Conservation (phyloP, 352 stramenopile genomes). For the Phytophthora palmivora region DNA sequence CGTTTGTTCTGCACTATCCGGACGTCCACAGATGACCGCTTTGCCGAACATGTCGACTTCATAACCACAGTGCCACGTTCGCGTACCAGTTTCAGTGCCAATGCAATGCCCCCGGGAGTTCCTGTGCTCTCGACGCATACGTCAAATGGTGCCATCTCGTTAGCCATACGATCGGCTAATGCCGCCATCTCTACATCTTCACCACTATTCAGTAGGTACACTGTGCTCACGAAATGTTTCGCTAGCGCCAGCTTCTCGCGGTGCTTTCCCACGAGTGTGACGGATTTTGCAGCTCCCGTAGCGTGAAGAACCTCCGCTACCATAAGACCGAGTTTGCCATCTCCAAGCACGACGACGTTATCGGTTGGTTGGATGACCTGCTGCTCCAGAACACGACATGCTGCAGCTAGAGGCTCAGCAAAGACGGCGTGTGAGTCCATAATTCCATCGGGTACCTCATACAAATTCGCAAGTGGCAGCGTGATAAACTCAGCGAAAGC, state of each 20-base stretch:
- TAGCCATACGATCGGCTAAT: slow-evolving; percentile 30
- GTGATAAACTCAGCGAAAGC: slow-evolving; percentile 89
- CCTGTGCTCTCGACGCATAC: slow-evolving; percentile 77
- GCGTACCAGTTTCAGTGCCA: slow-evolving; percentile 51
- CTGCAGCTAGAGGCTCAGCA: slow-evolving; percentile 86
- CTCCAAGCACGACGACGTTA: slow-evolving; percentile 82
- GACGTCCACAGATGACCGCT: slow-evolving; percentile 40
- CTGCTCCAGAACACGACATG: slow-evolving; percentile 89
- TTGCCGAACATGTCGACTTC: slow-evolving; percentile 60
- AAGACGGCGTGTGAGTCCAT: slow-evolving; percentile 82
- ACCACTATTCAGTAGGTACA: slow-evolving; percentile 32
- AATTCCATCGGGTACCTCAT: slow-evolving; percentile 73
- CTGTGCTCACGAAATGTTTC: slow-evolving; percentile 48
- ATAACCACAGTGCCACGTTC: slow-evolving; percentile 49
- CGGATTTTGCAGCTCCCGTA: slow-evolving; percentile 29
- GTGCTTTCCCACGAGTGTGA: slow-evolving; percentile 72
- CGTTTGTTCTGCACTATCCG: slow-evolving; percentile 46
- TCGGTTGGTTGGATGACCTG: slow-evolving; percentile 60
- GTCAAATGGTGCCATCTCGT: slow-evolving; percentile 48
- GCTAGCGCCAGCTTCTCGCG: slow-evolving; percentile 60
- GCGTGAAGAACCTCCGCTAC: slow-evolving; percentile 82
- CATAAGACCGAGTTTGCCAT: slow-evolving; percentile 91
- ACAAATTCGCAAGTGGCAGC: slow-evolving; percentile 82
- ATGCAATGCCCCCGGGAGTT: slow-evolving; percentile 45
- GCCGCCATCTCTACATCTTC: slow-evolving; percentile 31